Percentiles rank a stretch among this genome's conserved stretches.
These are phyloP conservation scores for Solanum etuberosum DNA, from an alignment of 257 asterid species.

Conservation along the genomic window DNA sequence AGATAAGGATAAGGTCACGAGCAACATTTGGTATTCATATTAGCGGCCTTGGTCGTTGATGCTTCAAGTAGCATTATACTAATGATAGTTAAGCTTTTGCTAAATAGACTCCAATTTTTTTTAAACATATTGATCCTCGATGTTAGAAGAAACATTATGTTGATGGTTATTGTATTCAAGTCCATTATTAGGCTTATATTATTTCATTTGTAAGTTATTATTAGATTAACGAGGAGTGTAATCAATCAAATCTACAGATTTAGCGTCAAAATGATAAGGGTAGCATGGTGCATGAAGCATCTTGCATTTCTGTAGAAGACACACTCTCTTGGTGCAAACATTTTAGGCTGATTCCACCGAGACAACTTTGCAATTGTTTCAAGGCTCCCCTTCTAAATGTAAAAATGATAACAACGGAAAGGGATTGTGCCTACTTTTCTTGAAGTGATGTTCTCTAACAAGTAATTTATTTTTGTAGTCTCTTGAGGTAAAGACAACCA, in stretches of 20 bases:
- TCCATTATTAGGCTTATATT: not conserved
- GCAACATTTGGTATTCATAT: not conserved
- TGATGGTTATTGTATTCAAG: not conserved
- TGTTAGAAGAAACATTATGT: not conserved
- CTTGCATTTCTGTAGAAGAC: not conserved
- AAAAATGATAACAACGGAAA: not conserved
- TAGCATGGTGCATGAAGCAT: not conserved
- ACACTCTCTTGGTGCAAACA: not conserved
- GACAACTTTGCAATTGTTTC: not conserved
- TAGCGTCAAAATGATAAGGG: not conserved
- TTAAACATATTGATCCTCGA: not conserved
- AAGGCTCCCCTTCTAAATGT: not conserved
- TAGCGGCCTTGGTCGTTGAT: not conserved
- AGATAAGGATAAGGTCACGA: not conserved
- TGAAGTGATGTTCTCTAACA: not conserved
- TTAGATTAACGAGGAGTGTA: not conserved
- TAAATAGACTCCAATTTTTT: not conserved
- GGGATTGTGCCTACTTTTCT: not conserved
- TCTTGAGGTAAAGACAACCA: too few relatives aligned
- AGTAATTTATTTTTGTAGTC: too few relatives aligned
- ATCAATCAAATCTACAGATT: not conserved
- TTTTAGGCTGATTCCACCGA: too few relatives aligned
- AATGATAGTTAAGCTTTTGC: not conserved
- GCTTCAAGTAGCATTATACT: not conserved
- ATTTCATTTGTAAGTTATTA: too few relatives aligned